Evolutionary conservation across 331 rosid species (phyloP).

Genomic region (Dryas integrifolia): DNA sequence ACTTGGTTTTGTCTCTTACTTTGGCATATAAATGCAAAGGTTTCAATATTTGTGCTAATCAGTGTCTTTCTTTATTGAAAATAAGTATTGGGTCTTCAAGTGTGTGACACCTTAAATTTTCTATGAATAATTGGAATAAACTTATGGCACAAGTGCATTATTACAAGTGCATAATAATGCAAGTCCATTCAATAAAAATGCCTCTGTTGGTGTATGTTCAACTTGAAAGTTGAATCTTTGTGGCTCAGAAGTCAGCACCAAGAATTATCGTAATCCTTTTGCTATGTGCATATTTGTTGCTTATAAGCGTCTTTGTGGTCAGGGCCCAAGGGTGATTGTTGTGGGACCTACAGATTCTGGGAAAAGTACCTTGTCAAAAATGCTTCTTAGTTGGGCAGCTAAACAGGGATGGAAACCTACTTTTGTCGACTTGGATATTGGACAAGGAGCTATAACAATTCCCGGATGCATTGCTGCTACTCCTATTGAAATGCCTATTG

Average conservation of each 20-base stretch:
- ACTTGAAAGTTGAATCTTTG: no score
- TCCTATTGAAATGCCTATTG: conserved; percentile 94
- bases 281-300: not conserved
- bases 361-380: conserved; percentile 80
- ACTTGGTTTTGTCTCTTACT: not conserved
- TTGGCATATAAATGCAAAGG: not conserved
- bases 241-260: no score
- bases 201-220: not conserved
- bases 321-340: conserved; percentile 97
- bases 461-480: conserved; percentile 97
- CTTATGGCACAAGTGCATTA: not conserved
- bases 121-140: not conserved
- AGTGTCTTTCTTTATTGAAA: not conserved
- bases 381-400: conserved; percentile 99
- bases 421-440: conserved; percentile 90
- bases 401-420: conserved; percentile 95
- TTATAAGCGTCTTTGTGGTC: conserved; percentile 24
- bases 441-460: conserved; percentile 89
- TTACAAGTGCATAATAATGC: not conserved
- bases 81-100: no score
- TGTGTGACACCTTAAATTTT: not conserved
- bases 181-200: not conserved
- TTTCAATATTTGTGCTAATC: not conserved
- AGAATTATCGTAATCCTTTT: not conserved
- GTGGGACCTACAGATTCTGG: conserved; percentile 98